A percentile compares a stretch with the other conserved stretches of the same genome.
These are phyloP conservation scores for Suillus clintonianus DNA, from an alignment of 768 basidiomycete genomes.

Conservation along the genomic window DNA sequence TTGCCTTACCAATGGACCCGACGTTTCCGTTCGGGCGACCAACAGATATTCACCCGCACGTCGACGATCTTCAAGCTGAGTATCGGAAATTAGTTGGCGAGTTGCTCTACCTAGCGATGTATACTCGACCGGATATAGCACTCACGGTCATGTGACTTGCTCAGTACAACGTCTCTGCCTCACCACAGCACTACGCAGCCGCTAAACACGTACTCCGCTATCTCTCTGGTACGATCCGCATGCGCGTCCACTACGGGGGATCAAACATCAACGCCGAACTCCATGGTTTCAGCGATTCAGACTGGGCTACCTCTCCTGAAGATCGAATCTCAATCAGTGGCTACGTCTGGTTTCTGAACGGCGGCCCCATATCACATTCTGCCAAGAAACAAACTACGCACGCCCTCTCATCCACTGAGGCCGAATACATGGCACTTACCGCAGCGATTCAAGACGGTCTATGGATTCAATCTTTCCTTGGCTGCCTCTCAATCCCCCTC, in stretches of 20 bases:
- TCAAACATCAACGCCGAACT: rapidly evolving
- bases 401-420: not conserved
- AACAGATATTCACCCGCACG: not conserved
- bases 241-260: too few species aligned
- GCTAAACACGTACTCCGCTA: too few species aligned
- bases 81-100: too few species aligned
- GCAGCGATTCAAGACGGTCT: constrained; percentile 1
- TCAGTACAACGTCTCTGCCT: too few species aligned
- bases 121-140: too few species aligned
- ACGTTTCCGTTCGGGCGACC: too few species aligned
- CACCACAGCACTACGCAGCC: too few species aligned
- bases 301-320: not conserved
- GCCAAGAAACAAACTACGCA: not conserved
- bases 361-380: not conserved
- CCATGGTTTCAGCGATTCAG: not conserved
- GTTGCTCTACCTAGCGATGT: too few species aligned
- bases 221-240: too few species aligned
- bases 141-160: too few species aligned
- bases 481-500: too few species aligned
- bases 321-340: not conserved
- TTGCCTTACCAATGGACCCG: too few species aligned
- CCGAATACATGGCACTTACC: not conserved
- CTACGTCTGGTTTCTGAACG: not conserved
- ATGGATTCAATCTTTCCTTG: not conserved
- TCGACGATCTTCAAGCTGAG: not conserved